Conservation (phyloP, 305 asterid genomes). For the Fraxinus albicans region DNA sequence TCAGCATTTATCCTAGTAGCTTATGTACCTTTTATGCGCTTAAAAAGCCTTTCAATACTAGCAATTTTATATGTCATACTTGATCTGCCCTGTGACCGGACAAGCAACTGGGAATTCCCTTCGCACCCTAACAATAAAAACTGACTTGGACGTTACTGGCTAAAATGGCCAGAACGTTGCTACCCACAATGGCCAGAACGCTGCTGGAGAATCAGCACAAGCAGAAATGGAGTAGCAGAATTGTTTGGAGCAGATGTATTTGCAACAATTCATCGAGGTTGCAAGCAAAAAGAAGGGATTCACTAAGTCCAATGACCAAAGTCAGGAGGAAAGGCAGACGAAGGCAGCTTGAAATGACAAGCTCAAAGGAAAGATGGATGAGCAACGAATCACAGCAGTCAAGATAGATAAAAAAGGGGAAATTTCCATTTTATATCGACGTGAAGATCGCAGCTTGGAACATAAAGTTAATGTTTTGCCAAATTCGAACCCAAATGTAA, state of each 20-base stretch:
- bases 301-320: background rate
- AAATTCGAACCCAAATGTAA: background rate
- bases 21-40: background rate
- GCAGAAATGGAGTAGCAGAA: background rate
- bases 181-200: background rate
- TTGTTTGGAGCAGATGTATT: no score
- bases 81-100: background rate
- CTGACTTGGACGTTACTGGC: no score
- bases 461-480: background rate
- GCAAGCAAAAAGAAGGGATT: background rate
- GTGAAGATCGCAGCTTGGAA: no score
- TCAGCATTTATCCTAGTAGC: background rate
- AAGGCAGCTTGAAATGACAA: background rate
- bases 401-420: no score
- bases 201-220: background rate
- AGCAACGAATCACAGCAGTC: no score
- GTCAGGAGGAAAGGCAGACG: background rate
- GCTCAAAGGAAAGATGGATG: background rate
- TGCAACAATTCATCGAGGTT: background rate
- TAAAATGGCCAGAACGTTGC: background rate
- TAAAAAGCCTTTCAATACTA: background rate
- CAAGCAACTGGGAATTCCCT: background rate
- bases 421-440: no score
- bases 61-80: background rate
- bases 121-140: background rate